Evolutionary conservation across 768 basidiomycete genomes (phyloP).

Genomic region (Suillus spraguei): DNA sequence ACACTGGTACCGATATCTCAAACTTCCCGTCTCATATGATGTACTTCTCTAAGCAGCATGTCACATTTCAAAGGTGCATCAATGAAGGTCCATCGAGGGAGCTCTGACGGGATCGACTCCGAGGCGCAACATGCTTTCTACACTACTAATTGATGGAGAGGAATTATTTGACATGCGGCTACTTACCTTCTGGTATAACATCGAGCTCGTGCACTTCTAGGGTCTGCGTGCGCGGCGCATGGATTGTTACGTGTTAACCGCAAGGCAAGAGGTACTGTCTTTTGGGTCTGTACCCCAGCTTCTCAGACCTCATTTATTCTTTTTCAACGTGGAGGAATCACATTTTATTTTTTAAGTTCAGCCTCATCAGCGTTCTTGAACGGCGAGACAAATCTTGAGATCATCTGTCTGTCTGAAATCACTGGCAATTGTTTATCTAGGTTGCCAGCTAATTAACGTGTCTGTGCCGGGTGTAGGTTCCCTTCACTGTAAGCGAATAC

Average conservation of each 20-base stretch:
- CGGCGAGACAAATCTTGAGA: slow-evolving; percentile 15
- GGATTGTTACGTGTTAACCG: slow-evolving; percentile 10
- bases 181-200: slow-evolving; percentile 1
- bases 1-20: not conserved
- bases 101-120: too few relatives aligned
- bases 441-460: slow-evolving; percentile 27
- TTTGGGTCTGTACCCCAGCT: slow-evolving; percentile 9
- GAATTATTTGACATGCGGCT: not conserved
- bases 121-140: too few relatives aligned
- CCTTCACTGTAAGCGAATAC: slow-evolving; percentile 32
- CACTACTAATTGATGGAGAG: not conserved
- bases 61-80: too few relatives aligned
- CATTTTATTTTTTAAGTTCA: slow-evolving; percentile 31
- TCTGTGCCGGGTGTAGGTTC: slow-evolving; percentile 27
- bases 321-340: slow-evolving; percentile 26
- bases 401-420: slow-evolving; percentile 29
- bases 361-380: slow-evolving; percentile 26
- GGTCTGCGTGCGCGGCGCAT: slow-evolving; percentile 3
- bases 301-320: slow-evolving; percentile 19
- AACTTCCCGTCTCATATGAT: slow-evolving; percentile 13
- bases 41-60: slow-evolving; percentile 19
- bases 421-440: slow-evolving; percentile 32
- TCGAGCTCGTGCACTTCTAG: slow-evolving; percentile 5
- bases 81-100: too few relatives aligned
- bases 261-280: slow-evolving; percentile 5